Evolutionary conservation across 208 protist species (phyloP).

Genomic region (Leishmania turanica): DNA sequence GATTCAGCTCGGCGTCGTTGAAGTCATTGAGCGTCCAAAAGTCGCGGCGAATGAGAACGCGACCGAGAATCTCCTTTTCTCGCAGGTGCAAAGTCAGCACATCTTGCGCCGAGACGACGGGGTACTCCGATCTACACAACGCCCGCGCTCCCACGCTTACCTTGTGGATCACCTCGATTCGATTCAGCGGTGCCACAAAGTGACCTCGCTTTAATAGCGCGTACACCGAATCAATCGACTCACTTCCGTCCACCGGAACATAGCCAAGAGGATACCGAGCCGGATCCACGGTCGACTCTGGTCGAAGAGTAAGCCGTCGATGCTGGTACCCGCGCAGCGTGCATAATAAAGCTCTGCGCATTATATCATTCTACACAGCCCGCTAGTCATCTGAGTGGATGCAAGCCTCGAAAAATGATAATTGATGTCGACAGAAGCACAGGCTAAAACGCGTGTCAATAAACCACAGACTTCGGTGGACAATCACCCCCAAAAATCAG

Average conservation of each 20-base stretch:
- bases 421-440: neutral
- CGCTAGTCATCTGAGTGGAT: neutral
- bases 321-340: neutral
- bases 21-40: slow-evolving; percentile 90
- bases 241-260: slow-evolving; percentile 76
- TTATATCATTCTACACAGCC: neutral
- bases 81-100: slow-evolving; percentile 39
- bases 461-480: no score
- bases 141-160: slow-evolving; percentile 49
- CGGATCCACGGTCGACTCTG: slow-evolving; percentile 39
- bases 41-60: slow-evolving; percentile 80
- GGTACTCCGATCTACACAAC: slow-evolving; percentile 70
- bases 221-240: slow-evolving; percentile 81
- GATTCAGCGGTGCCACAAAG: slow-evolving; percentile 77
- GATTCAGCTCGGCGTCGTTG: slow-evolving; percentile 87
- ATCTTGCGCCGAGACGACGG: slow-evolving; percentile 55
- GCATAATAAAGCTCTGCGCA: neutral
- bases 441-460: neutral
- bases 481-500: no score
- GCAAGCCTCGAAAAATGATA: neutral
- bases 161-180: slow-evolving; percentile 80
- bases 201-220: slow-evolving; percentile 70
- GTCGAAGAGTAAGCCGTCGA: slow-evolving; percentile 32
- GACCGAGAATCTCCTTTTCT: slow-evolving; percentile 64
- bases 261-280: slow-evolving; percentile 73